Base-by-base conservation (phyloP, 2,329 filamentous ascomycete genomes). In the Fusarium nematophilum region DNA sequence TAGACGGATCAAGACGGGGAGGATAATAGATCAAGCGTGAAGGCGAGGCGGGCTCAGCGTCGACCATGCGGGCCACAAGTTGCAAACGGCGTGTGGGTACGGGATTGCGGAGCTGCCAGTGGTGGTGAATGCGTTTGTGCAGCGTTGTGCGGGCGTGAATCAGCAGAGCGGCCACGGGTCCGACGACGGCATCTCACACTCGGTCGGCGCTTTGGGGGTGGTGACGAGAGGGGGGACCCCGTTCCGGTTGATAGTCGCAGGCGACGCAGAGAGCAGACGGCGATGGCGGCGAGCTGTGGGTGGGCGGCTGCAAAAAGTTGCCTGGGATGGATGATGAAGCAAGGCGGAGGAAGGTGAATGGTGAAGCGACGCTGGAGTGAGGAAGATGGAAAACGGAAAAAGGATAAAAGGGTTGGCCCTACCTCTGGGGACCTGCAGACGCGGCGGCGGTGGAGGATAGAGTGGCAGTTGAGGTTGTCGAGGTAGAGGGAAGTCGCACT, bases 401-500 rank as follows among this genome's bases (percentile, higher is more conserved):
- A 48, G 49, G 45, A 64, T 57, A 59, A 61, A 67, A 66, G 56
- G 58, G 54, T 53, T 57, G 61, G 54, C 49, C 67, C 63, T 69
- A 69, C 67, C 67, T 69, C 62, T 69, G 58, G 50, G 51, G 59
- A 50, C 64, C 65, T 53, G 65, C 56, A 50, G 59, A 62, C 15
- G 52, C 60, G 52, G 59, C 53, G 44, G 53, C 57, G 55, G 53
- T 54, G 46, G 67, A 57, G 39, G 62, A 67, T 53, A 64, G 51
- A 55, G 63, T 58, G 59, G 66, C 60, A 67, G 70, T 59, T 58
- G 70, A 67, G 57, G 72, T 65, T 71, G 68, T 72, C 67, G 74
- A 70, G 67, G 74, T 66, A 66, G 77, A 75, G 69, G 79, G 79
- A 76, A 80, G 79, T 79, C 78, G 81, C 80, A 78, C 78, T 78